phyloP scores from a whole-genome alignment of 202 grass and related monocot species.

The Carex arenaria region DNA sequence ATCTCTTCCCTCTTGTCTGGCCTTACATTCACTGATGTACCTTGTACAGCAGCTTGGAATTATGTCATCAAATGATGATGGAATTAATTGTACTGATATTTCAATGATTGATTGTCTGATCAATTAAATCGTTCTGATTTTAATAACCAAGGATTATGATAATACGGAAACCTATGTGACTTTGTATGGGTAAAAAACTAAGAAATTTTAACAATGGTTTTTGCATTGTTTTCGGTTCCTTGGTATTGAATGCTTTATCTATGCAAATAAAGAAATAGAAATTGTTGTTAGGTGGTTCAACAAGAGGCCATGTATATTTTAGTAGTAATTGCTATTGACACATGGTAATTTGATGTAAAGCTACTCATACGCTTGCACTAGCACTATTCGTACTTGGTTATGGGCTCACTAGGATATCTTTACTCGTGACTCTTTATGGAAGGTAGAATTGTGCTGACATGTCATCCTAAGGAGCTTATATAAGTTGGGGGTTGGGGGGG shows the following conservation, averaged over 20 bases:
- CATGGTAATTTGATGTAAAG: not conserved
- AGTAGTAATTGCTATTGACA: not conserved
- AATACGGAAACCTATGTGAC: not conserved
- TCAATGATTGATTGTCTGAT: not conserved
- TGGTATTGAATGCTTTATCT: not conserved
- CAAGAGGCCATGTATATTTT: not conserved
- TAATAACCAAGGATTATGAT: not conserved
- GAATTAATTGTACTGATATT: not conserved
- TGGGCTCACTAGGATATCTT: not conserved
- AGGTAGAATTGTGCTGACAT: not conserved
- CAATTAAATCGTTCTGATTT: not conserved
- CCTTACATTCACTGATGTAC: too few relatives aligned
- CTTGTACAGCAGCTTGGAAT: too few relatives aligned
- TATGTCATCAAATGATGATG: not conserved
- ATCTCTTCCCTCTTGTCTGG: not conserved
- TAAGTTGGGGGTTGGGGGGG: not conserved
- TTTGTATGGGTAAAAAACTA: not conserved
- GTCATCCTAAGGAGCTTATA: not conserved
- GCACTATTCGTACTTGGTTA: not conserved
- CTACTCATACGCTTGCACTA: not conserved
- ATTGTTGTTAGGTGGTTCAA: not conserved
- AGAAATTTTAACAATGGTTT: not conserved
- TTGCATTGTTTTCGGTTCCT: not conserved
- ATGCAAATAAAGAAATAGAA: not conserved
- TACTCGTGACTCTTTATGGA: not conserved